Conservation (phyloP, 495 filamentous ascomycete genomes). For the Cenococcum geophilum region DNA sequence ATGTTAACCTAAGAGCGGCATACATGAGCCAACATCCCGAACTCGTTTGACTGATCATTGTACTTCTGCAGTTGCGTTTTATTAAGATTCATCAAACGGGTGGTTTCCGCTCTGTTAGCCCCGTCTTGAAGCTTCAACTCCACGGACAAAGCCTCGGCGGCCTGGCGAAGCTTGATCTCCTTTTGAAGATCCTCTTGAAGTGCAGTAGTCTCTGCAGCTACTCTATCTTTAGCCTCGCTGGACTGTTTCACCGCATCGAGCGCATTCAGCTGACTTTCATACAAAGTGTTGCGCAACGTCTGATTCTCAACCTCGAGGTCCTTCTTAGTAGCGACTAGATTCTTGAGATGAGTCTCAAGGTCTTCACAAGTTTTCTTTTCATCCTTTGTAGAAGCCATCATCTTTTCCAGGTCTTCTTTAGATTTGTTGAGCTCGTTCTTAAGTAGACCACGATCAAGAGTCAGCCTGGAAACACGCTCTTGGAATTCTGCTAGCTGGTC, state of each 20-base stretch:
- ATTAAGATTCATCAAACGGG: not conserved
- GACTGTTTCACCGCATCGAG: too few species aligned
- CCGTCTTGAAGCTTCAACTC: not conserved
- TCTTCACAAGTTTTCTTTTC: not conserved
- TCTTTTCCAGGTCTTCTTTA: not conserved
- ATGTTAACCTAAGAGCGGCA: not conserved
- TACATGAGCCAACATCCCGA: not conserved
- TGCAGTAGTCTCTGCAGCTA: too few species aligned
- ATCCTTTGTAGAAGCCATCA: not conserved
- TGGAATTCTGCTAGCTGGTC: conserved; percentile 13
- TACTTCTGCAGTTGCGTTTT: not conserved
- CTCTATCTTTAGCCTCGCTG: too few species aligned
- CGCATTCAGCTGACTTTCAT: too few species aligned
- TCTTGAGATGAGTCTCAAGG: not conserved
- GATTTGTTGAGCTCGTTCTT: conserved; percentile 14
- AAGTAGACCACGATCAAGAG: conserved; percentile 15
- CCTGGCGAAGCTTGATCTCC: not conserved
- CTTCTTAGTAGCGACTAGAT: not conserved
- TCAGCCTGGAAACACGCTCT: conserved; percentile 17
- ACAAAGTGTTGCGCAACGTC: not conserved
- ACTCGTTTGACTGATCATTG: not conserved
- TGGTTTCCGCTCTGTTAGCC: not conserved
- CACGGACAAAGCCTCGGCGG: not conserved
- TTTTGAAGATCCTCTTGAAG: too few species aligned
- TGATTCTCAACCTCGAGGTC: not conserved